phyloP scores from a whole-genome alignment of 2,329 filamentous ascomycete genomes.

The Beauveria varroae region DNA sequence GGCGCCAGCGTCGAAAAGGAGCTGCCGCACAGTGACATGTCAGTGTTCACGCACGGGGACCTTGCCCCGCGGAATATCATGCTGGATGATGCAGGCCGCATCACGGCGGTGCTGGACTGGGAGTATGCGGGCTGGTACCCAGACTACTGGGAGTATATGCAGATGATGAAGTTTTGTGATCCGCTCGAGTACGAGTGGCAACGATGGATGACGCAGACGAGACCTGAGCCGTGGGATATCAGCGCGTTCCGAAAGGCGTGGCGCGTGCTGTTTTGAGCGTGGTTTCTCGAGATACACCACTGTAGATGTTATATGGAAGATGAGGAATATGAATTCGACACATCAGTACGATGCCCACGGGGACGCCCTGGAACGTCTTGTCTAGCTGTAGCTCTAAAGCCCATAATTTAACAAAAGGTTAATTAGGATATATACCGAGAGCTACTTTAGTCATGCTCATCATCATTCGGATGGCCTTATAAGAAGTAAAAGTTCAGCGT shows the following conservation, averaged over 20 bases:
- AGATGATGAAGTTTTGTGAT: conserved; percentile 14
- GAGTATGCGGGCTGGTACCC: conserved; percentile 14
- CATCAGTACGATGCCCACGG: neutral
- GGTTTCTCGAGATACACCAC: neutral
- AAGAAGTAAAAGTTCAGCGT: neutral
- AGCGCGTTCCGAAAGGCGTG: conserved; percentile 4
- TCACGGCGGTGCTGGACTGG: conserved; percentile 15
- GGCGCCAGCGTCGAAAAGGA: conserved; percentile 2
- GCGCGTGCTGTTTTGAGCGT: conserved; percentile 3
- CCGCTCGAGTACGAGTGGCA: conserved; percentile 11
- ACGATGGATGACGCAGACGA: conserved; percentile 12
- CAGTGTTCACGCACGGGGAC: conserved; percentile 17
- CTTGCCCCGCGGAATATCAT: conserved; percentile 16
- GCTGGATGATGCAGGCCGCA: conserved; percentile 12
- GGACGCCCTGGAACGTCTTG: neutral
- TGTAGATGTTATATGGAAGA: neutral
- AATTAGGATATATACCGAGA: neutral
- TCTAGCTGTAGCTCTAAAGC: neutral
- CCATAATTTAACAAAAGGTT: neutral
- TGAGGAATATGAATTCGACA: neutral
- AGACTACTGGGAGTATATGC: conserved; percentile 9
- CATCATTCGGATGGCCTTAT: neutral
- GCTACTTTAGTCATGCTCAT: neutral
- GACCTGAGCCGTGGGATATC: conserved; percentile 13
- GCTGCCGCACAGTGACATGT: conserved; percentile 4